A percentile compares a stretch with the other conserved stretches of the same genome.
These are phyloP conservation scores for Pythium rishiriense DNA, from an alignment of 352 stramenopile species.

Conservation along the genomic window DNA sequence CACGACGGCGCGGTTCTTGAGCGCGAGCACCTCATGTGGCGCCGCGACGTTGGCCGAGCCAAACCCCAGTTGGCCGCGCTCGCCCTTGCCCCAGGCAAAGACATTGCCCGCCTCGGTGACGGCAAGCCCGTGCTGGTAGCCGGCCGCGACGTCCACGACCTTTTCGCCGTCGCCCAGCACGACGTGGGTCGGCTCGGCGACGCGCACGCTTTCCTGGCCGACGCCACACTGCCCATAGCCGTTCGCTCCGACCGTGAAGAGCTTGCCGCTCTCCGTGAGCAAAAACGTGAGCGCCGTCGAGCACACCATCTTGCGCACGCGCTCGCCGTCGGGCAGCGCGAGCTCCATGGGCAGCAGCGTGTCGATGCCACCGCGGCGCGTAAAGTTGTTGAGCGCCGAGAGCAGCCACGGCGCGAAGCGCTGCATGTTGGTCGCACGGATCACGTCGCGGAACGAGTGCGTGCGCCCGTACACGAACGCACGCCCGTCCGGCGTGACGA, in stretches of 20 bases:
- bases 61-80: constrained; percentile 81
- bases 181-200: constrained; percentile 53
- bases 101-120: constrained; percentile 68
- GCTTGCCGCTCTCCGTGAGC: constrained; percentile 71
- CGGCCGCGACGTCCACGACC: constrained; percentile 67
- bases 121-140: constrained; percentile 78
- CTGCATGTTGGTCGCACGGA: constrained; percentile 84
- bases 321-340: constrained; percentile 57
- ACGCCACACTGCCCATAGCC: constrained; percentile 78
- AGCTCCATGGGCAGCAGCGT: constrained; percentile 57
- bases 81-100: constrained; percentile 83
- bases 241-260: constrained; percentile 82
- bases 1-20: constrained; percentile 67
- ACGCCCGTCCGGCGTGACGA: constrained; percentile 64
- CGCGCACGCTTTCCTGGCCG: constrained; percentile 60
- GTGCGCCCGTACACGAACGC: constrained; percentile 79
- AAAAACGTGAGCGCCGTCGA: constrained; percentile 78
- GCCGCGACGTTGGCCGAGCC: constrained; percentile 70
- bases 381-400: constrained; percentile 73
- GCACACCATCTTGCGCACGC: constrained; percentile 79
- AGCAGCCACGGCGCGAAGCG: constrained; percentile 73
- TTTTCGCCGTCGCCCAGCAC: constrained; percentile 60
- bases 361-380: constrained; percentile 58
- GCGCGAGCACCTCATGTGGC: constrained; percentile 75
- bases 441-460: constrained; percentile 84